Evolutionary conservation across 257 asterid genomes (phyloP).

Genomic region (Pogostemon cablin): DNA sequence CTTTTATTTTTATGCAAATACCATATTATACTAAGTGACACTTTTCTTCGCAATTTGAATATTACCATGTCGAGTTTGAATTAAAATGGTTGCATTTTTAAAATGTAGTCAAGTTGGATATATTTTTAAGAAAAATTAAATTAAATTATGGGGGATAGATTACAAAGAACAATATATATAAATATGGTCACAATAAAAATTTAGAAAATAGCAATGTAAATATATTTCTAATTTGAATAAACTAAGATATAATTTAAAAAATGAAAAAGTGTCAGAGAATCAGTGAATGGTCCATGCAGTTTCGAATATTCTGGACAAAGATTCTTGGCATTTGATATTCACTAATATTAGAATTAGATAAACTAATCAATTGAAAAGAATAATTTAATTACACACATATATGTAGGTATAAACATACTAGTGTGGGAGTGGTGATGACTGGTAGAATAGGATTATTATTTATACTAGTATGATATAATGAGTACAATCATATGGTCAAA

Average conservation of each 20-base stretch:
- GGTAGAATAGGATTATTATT: constrained; percentile 7
- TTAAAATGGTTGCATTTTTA: too few species aligned
- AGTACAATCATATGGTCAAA: constrained; percentile 26
- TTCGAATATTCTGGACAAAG: constrained; percentile 39
- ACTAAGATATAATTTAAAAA: not conserved
- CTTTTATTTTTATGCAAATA: too few species aligned
- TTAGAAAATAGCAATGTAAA: not conserved
- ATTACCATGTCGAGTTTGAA: too few species aligned
- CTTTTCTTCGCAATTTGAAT: too few species aligned
- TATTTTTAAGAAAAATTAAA: too few species aligned
- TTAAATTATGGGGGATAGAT: too few species aligned
- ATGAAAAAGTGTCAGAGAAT: constrained; percentile 32
- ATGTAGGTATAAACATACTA: not conserved
- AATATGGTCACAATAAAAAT: not conserved
- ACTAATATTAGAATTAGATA: not conserved
- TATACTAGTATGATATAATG: not conserved
- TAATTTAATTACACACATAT: not conserved
- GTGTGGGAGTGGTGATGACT: not conserved
- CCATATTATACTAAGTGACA: too few species aligned
- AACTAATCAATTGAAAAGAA: not conserved
- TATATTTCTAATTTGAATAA: not conserved
- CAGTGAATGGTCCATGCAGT: constrained; percentile 36
- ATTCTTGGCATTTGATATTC: constrained; percentile 32
- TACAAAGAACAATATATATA: too few species aligned
- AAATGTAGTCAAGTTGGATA: too few species aligned